Base-by-base conservation (phyloP, 768 basidiomycete genomes). In the Tylopilus intermedius region DNA sequence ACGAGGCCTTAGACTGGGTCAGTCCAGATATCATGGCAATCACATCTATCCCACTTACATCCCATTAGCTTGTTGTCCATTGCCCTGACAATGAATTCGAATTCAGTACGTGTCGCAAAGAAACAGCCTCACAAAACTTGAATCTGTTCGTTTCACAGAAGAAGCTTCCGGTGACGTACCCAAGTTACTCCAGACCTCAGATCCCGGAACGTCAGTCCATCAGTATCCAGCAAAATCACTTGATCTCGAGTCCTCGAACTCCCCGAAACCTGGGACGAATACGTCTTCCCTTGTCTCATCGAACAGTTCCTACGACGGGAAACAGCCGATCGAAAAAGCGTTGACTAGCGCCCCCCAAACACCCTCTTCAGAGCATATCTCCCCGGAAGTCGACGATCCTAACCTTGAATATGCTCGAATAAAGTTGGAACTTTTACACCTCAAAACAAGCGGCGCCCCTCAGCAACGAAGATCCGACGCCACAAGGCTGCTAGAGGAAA, bases 1-100 rank as follows among this genome's bases (percentile, higher is more conserved):
- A 97, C 14, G 88, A 92, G 47, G 92, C 90, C 9, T 79, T 88
- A 49, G 87, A 94, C 64, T 97, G 95, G 95, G 92, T 95, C 58
- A 51, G 81, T 67, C 24, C 18, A 32, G 18, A 26, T 22, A 47
- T 46, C 24, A 14, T 2, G 3, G 50, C 30, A 22, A 49, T 42
- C 21, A 45, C 24, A 26, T 32, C 30, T 44, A 15, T 37, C 48
- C 30, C 41, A 8, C 57, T 59, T 41, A 66, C n/a, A 22, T 38
- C 27, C 18, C 15, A 29, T 39, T 22, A 92, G 91, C 74, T 92
- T 33, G 81, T 78, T 64, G 58, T 84, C 6, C 78, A 84, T 66
- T 86, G 82, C 62, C 62, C 79, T 9, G 78, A 82, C 51, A 77
- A 79, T 40, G 86, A 88, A 56, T 69, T 88, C 2, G 69, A 69